Evolutionary conservation across 1,139 yeast species (phyloP), one percentile per base, ranked within the genome.

Genomic region (Debaryomycetaceae sp.): DNA sequence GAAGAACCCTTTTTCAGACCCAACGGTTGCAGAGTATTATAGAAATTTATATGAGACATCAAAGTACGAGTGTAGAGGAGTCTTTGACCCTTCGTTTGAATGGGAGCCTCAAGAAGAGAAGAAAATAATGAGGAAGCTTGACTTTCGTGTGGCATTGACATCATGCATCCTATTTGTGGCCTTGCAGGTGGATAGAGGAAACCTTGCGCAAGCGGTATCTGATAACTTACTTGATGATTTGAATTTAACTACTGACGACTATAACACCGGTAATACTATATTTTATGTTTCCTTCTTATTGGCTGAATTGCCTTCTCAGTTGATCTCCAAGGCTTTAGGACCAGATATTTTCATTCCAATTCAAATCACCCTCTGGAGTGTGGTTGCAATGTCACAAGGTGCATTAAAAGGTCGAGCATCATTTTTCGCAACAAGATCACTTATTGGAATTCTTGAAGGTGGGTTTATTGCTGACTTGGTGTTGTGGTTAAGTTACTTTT

Each of bases 101-200:
- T 67, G 72, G 73, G 58, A 63, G 4, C 44, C 48, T 16, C 58
- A 56, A 40, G 73, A 67, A 50, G 73, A 67, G 42, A 52, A 52
- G 39, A 59, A 45, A 35, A 48, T 62, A 17, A 41, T 51, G 8
- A 45, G 63, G 48, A 63, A 59, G 36, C 56, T 55, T 40, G 70
- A 64, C 36, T 59, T 49, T 46, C 48, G 60, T 41, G 67, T 64
- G 6, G 56, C 65, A 5, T 59, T 63, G 33, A 59, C 65, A 53
- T 58, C 65, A 2, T 60, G 60, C 38, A 38, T 62, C 34, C 52
- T 63, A 53, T 63, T 64, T 45, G 55, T 59, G 2, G 63, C 66
- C 3, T 57, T 64, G 46, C 58, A 64, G 37, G 57, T 63, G 39
- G 67, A 63, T 45, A 52, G 70, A 46, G 49, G 53, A 38, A 64